Evolutionary conservation across 2,329 filamentous ascomycete species (phyloP).

Genomic region (Apiospora kogelbergensis): DNA sequence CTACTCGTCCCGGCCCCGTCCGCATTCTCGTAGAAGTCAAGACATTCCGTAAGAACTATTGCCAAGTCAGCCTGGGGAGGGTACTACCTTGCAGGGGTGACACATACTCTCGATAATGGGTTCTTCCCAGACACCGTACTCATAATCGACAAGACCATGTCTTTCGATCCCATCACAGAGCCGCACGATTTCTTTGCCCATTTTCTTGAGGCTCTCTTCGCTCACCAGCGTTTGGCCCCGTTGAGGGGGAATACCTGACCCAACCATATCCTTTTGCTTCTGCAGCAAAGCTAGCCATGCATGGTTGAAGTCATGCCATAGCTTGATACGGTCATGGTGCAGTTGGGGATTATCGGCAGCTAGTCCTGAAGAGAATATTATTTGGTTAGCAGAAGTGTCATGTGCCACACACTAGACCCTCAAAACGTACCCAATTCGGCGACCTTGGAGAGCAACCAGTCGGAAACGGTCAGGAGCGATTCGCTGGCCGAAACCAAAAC

Average conservation of each 20-base stretch:
- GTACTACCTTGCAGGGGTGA: neutral
- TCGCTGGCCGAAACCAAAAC: constrained; percentile 51
- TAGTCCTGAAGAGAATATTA: constrained; percentile 58
- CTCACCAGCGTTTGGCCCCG: constrained; percentile 65
- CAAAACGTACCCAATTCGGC: constrained; percentile 52
- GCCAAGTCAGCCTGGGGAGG: constrained; percentile 14
- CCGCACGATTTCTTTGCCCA: constrained; percentile 79
- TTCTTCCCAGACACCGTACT: constrained; percentile 96
- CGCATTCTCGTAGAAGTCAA: constrained; percentile 45
- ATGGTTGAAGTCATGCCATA: constrained; percentile 95
- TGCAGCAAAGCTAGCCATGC: constrained; percentile 85
- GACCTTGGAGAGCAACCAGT: constrained; percentile 57
- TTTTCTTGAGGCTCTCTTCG: constrained; percentile 67
- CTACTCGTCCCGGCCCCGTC: constrained; percentile 34
- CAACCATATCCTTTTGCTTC: constrained; percentile 76
- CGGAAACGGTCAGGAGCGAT: constrained; percentile 51
- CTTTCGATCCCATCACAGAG: constrained; percentile 86
- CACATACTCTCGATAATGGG: constrained; percentile 79
- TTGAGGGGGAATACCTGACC: constrained; percentile 56
- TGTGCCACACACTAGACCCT: neutral
- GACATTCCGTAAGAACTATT: constrained; percentile 35
- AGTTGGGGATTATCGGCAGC: constrained; percentile 78
- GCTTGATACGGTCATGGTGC: constrained; percentile 72
- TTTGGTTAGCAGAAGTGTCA: neutral
- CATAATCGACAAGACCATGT: constrained; percentile 94